Percentiles rank a stretch among this genome's conserved stretches.
Evolutionary conservation across 371 early-diverging fungal genomes (phyloP).

Genomic region (Mortierella sp.): DNA sequence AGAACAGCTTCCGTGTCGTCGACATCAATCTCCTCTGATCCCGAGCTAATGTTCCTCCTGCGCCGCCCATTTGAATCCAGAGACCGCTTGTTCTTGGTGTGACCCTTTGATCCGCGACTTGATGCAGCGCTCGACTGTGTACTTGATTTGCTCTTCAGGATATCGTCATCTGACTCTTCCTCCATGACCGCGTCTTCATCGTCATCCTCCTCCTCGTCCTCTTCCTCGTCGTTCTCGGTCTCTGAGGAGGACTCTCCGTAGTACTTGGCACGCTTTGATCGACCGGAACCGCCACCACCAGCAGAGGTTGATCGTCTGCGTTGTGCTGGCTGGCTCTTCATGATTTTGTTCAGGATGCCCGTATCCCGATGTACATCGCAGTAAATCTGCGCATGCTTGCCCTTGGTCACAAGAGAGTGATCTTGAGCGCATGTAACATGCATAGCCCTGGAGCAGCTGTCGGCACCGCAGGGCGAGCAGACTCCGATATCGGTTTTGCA

Average conservation of each 20-base stretch:
- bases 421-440: constrained; percentile 55
- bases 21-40: constrained; percentile 49
- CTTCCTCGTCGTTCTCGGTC: constrained; percentile 31
- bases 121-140: constrained; percentile 23
- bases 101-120: constrained; percentile 14
- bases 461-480: constrained; percentile 33
- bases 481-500: constrained; percentile 45
- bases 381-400: constrained; percentile 25
- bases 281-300: constrained; percentile 36
- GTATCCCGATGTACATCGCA: constrained; percentile 44
- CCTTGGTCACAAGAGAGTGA: constrained; percentile 27
- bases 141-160: constrained; percentile 14
- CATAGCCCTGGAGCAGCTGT: constrained; percentile 32
- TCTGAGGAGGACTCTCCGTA: constrained; percentile 62
- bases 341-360: constrained; percentile 26
- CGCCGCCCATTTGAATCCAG: constrained; percentile 32
- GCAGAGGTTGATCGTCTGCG: constrained; percentile 16
- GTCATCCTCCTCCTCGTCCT: constrained; percentile 20
- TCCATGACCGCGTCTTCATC: constrained; percentile 25
- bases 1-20: constrained; percentile 47
- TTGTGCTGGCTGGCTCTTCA: constrained; percentile 20
- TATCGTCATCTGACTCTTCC: constrained; percentile 24
- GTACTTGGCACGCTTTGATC: constrained; percentile 59
- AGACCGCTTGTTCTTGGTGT: constrained; percentile 17
- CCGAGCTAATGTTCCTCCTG: constrained; percentile 28